A percentile compares a stretch with the other conserved stretches of the same genome.
Evolutionary conservation across 2,329 filamentous ascomycete genomes (phyloP).

Genomic region (Hypoxylon sp.): DNA sequence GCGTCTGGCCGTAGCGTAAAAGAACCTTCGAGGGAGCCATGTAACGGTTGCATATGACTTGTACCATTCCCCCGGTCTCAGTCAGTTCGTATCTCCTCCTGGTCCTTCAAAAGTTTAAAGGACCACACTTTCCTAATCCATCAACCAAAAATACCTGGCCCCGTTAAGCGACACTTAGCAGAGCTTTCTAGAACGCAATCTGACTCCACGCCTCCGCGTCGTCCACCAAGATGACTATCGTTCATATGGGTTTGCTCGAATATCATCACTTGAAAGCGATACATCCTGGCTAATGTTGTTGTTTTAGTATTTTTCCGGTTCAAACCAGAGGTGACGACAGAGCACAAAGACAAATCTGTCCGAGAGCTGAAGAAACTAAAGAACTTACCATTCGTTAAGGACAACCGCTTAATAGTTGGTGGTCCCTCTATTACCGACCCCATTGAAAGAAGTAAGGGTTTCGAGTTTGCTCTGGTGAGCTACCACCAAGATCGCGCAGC

Average conservation of each 20-base stretch:
- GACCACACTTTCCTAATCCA: too few relatives aligned
- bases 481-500: conserved; percentile 64
- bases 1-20: conserved; percentile 8
- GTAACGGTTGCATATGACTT: neutral
- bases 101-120: too few relatives aligned
- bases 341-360: conserved; percentile 63
- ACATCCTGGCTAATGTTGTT: neutral
- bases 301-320: conserved; percentile 63
- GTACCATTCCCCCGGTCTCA: neutral
- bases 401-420: conserved; percentile 65
- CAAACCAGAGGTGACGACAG: conserved; percentile 56
- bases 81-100: neutral
- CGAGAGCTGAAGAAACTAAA: conserved; percentile 65
- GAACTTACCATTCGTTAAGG: conserved; percentile 62
- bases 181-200: neutral
- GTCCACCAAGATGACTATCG: conserved; percentile 52
- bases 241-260: conserved; percentile 54
- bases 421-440: conserved; percentile 68
- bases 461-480: conserved; percentile 66
- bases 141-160: neutral
- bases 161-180: neutral
- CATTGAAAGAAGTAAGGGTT: conserved; percentile 67
- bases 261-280: neutral
- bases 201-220: neutral
- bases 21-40: neutral